These are phyloP conservation scores for Macrophomina pseudophaseolina DNA, from an alignment of 2,329 filamentous ascomycete species.

Conservation along the genomic window DNA sequence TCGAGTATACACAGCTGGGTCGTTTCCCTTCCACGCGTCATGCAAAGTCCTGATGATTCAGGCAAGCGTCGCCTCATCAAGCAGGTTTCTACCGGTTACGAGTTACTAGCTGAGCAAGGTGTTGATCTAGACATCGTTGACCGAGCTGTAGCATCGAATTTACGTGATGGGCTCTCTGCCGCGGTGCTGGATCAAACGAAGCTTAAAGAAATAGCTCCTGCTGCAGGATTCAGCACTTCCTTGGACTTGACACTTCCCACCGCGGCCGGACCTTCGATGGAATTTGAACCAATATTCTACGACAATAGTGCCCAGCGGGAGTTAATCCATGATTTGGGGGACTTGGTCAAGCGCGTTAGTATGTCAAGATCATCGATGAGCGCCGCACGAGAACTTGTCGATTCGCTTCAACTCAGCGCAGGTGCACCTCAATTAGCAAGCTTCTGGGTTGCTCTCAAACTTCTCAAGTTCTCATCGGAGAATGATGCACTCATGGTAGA, in stretches of 20 bases:
- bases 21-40: constrained; percentile 76
- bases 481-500: constrained; percentile 64
- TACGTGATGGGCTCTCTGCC: constrained; percentile 74
- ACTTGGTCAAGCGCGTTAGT: constrained; percentile 63
- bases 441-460: constrained; percentile 79
- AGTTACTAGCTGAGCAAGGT: constrained; percentile 66
- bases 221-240: neutral
- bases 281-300: constrained; percentile 65
- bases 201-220: constrained; percentile 9
- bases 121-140: constrained; percentile 70
- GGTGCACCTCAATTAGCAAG: constrained; percentile 68
- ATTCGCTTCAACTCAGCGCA: constrained; percentile 63
- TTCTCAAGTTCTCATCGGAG: constrained; percentile 65
- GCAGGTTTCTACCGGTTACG: constrained; percentile 76
- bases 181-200: constrained; percentile 44
- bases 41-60: constrained; percentile 84
- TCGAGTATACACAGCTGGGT: constrained; percentile 80
- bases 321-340: constrained; percentile 66
- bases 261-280: constrained; percentile 29
- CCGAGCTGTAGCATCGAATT: constrained; percentile 67
- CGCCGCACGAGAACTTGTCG: constrained; percentile 69
- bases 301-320: constrained; percentile 67
- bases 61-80: constrained; percentile 73
- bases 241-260: constrained; percentile 11
- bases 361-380: constrained; percentile 48